Conservation (phyloP, 1,139 yeast species). For the Spencermartinsiella ligniputridi region DNA sequence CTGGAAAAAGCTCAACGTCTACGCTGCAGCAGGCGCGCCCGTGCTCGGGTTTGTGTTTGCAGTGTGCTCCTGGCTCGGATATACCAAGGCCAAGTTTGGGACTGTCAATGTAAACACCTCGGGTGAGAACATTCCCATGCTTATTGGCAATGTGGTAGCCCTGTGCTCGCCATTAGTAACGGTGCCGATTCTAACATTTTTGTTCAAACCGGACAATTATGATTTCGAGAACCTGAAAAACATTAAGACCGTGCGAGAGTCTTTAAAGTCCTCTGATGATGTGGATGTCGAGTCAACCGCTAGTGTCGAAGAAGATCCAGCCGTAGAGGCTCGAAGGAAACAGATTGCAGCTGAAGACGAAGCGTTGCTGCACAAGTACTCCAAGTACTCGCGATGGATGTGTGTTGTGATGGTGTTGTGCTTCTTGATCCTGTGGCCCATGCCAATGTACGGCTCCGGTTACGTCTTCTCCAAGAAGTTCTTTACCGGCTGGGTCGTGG, state of each 20-base stretch:
- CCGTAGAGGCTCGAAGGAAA: conserved; percentile 13
- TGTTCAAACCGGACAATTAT: conserved; percentile 59
- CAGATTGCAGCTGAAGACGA: conserved; percentile 18
- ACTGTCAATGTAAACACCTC: conserved; percentile 56
- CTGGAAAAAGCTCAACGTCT: conserved; percentile 58
- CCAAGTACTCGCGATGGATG: conserved; percentile 35
- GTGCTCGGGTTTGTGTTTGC: conserved; percentile 46
- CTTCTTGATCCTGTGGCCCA: conserved; percentile 41
- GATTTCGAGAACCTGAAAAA: conserved; percentile 54
- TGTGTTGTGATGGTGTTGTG: conserved; percentile 35
- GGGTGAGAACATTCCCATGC: conserved; percentile 76
- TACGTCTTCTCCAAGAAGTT: conserved; percentile 41
- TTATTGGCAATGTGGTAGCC: conserved; percentile 82
- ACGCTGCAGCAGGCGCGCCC: conserved; percentile 43
- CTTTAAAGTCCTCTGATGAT: conserved; percentile 7
- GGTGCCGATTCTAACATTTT: conserved; percentile 60
- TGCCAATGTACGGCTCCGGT: conserved; percentile 42
- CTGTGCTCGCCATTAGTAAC: conserved; percentile 67
- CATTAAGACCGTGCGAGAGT: conserved; percentile 35
- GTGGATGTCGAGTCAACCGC: conserved; percentile 10
- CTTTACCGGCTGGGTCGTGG: conserved; percentile 42
- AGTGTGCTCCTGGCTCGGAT: conserved; percentile 46
- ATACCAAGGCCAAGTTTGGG: conserved; percentile 37
- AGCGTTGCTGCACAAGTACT: conserved; percentile 17
- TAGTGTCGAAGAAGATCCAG: conserved; percentile 12